Conservation (phyloP, 2,329 filamentous ascomycete species). For the Nothophaeocryptopus gaeumannii region DNA sequence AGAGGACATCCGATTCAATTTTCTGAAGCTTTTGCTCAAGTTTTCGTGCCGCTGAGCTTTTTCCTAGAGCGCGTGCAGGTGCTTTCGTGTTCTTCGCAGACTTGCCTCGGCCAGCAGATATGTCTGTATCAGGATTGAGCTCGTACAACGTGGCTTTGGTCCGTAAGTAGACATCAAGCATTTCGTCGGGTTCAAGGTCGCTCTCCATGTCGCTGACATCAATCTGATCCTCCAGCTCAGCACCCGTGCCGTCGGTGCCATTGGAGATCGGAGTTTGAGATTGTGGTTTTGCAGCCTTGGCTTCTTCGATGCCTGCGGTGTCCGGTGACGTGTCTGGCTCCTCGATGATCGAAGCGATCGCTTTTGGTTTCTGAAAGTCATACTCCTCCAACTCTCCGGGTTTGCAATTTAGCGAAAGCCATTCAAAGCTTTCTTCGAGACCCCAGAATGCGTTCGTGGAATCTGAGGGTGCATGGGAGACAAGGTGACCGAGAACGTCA, state of each 20-base stretch:
- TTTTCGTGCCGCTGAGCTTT: constrained; percentile 56
- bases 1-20: constrained; percentile 64
- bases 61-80: constrained; percentile 45
- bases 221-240: constrained; percentile 27
- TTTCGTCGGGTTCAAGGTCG: constrained; percentile 49
- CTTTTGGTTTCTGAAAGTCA: constrained; percentile 31
- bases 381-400: constrained; percentile 33
- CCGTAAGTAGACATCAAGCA: constrained; percentile 71
- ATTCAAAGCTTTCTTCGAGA: constrained; percentile 82
- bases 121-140: constrained; percentile 43
- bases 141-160: constrained; percentile 59
- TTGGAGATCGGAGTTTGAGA: too few species aligned
- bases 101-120: constrained; percentile 58
- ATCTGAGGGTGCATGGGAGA: constrained; percentile 58
- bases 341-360: constrained; percentile 4
- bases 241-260: background rate
- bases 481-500: constrained; percentile 57
- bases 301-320: background rate
- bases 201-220: constrained; percentile 50
- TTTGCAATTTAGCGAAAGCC: constrained; percentile 76
- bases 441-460: constrained; percentile 63
- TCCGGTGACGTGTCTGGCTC: constrained; percentile 9
- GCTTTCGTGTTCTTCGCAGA: constrained; percentile 10
- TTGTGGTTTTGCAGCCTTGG: too few species aligned
- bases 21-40: constrained; percentile 70